Evolutionary conservation across 2,329 filamentous ascomycete genomes (phyloP).

Genomic region (Zasmidium angulare): DNA sequence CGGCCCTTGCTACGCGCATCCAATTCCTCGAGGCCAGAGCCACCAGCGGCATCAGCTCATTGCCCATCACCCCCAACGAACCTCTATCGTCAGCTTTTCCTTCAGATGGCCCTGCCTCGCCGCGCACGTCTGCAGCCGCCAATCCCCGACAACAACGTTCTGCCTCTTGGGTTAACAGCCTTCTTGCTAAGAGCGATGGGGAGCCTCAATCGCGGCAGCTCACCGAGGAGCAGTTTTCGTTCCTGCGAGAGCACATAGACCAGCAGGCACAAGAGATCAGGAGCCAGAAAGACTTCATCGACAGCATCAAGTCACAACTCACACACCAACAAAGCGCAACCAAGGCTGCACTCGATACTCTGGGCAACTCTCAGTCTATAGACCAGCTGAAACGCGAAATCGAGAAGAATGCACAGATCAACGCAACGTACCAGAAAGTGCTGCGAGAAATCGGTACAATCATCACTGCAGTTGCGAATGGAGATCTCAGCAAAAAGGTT

Average conservation of each 20-base stretch:
- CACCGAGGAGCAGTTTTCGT: conserved; percentile 79
- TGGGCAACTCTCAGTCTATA: conserved; percentile 87
- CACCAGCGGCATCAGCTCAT: conserved; percentile 43
- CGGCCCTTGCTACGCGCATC: conserved; percentile 73
- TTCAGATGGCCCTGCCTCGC: conserved; percentile 50
- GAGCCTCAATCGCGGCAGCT: conserved; percentile 53
- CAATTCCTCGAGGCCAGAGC: conserved; percentile 80
- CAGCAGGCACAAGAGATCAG: conserved; percentile 91
- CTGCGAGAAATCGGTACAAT: conserved; percentile 96
- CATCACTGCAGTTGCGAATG: conserved; percentile 90
- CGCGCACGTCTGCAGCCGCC: conserved; percentile 26
- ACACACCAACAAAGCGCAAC: conserved; percentile 82
- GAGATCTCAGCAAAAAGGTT: conserved; percentile 95
- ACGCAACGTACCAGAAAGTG: conserved; percentile 97
- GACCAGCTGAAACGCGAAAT: conserved; percentile 87
- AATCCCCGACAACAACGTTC: conserved; percentile 37
- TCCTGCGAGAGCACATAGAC: conserved; percentile 85
- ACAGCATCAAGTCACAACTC: conserved; percentile 80
- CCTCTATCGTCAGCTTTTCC: conserved; percentile 55
- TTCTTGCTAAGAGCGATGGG: conserved; percentile 55
- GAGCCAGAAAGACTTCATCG: conserved; percentile 81
- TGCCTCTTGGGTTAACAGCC: conserved; percentile 50
- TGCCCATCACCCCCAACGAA: conserved; percentile 83
- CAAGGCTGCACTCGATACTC: conserved; percentile 72
- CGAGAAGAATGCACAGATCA: conserved; percentile 96